A percentile compares a stretch with the other conserved stretches of the same genome.
These are phyloP conservation scores for Anisodus tanguticus DNA, from an alignment of 257 asterid genomes.

Conservation along the genomic window DNA sequence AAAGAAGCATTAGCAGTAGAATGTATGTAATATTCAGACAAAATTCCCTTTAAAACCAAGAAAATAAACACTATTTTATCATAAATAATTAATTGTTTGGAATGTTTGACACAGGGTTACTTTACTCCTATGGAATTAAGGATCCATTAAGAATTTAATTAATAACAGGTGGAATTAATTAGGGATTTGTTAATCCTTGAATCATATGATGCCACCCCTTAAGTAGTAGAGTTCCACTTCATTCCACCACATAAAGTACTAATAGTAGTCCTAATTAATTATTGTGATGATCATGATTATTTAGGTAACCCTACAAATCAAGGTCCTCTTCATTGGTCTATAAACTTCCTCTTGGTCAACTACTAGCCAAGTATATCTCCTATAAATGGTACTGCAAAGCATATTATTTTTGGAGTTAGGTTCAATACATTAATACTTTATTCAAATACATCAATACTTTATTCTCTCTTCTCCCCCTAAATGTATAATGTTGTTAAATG, in stretches of 20 bases:
- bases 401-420: constrained; percentile 42
- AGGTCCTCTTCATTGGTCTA: constrained; percentile 44
- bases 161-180: too few relatives aligned
- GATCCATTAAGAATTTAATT: constrained; percentile 20
- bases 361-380: constrained; percentile 41
- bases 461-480: neutral
- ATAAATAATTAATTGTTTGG: neutral
- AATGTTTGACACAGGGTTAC: constrained; percentile 24
- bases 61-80: neutral
- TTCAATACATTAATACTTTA: constrained; percentile 41
- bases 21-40: constrained; percentile 23
- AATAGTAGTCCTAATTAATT: neutral
- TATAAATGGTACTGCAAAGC: constrained; percentile 24
- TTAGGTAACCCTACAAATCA: constrained; percentile 34
- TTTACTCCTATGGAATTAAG: constrained; percentile 2
- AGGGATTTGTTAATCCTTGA: constrained; percentile 12
- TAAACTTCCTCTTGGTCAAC: constrained; percentile 38
- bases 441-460: constrained; percentile 39
- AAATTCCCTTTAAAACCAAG: neutral
- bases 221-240: constrained; percentile 28
- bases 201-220: constrained; percentile 22
- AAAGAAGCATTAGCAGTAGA: constrained; percentile 26
- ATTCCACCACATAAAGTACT: constrained; percentile 20
- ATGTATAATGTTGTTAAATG: neutral
- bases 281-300: neutral